Base-by-base conservation (phyloP, 805 yeast genomes). In the Candida peoriensis region DNA sequence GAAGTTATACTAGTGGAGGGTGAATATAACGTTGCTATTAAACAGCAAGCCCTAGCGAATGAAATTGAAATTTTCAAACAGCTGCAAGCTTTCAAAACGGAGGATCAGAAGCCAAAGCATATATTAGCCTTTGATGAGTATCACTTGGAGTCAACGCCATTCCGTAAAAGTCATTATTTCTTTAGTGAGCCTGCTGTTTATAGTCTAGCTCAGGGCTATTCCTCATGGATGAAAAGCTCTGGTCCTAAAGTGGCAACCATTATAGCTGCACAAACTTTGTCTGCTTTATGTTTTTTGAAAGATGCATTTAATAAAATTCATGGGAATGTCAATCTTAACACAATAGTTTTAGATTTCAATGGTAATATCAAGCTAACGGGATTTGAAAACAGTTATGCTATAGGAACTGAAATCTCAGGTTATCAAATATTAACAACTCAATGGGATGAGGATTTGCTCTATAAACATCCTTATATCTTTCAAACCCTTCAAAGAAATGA, bases 241-340 rank as follows among this genome's bases (percentile, higher is more conserved):
- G 28, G 16, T 13, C 10, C 6, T 8, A 25, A 25, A 16, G 28
- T 25, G 11, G 15, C 28, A 14, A 9, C 28, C 16, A 25, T 25
- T 9, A 25, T 25, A 7, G 16, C 28, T 31, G 28, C 28, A 9
- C 28, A 25, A 13, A 19, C 16, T 4, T 24, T 43, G 4, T n/a
- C 36, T 4, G 47, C 41, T 5, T 27, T 43, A 20, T n/a, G 16
- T 3, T 37, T 24, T 10, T 16, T 43, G 18, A 25, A 20, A 11
- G 30, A 18, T 5, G 13, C 21, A 5, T 11, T 20, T 4, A 12
- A 21, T 6, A 37, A 30, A 22, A 30, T 41, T 7, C 48, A 44
- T 33, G 48, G 48, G 6, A 39, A 41, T 22, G n/a, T 44, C n/a
- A 33, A 31, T 11, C 16, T 28, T 12, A 18, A 35, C 10, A 35